These are phyloP conservation scores for Clonostachys rhizophaga DNA, from an alignment of 2,329 filamentous ascomycete genomes.

Conservation along the genomic window DNA sequence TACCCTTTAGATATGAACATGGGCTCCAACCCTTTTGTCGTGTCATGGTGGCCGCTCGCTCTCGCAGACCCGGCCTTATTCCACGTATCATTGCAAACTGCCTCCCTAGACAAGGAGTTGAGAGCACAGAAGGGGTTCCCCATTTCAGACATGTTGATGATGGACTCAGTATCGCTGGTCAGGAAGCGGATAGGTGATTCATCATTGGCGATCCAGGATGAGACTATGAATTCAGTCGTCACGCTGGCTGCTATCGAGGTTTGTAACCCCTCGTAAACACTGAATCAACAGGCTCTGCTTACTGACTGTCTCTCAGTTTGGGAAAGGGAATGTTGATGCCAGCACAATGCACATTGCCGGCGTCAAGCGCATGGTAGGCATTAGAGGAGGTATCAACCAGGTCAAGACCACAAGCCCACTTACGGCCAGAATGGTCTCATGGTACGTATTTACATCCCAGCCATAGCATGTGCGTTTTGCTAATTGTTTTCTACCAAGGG, in stretches of 20 bases:
- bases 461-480: not conserved
- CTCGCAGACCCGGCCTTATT: constrained; percentile 51
- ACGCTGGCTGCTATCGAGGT: constrained; percentile 55
- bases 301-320: constrained; percentile 27
- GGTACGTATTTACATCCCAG: constrained; percentile 28
- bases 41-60: constrained; percentile 57
- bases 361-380: constrained; percentile 38
- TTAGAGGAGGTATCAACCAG: constrained; percentile 44
- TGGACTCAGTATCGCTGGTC: constrained; percentile 47
- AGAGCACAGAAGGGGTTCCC: constrained; percentile 45
- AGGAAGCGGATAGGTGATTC: constrained; percentile 41
- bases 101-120: constrained; percentile 49
- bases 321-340: constrained; percentile 42
- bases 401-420: constrained; percentile 44
- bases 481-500: constrained; percentile 28
- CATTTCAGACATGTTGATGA: constrained; percentile 50
- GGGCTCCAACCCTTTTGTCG: constrained; percentile 51
- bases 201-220: constrained; percentile 43
- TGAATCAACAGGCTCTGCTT: not conserved
- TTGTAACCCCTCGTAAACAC: constrained; percentile 7
- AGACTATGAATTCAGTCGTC: constrained; percentile 51
- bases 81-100: constrained; percentile 55
- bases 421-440: constrained; percentile 49
- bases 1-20: constrained; percentile 49
- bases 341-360: constrained; percentile 44